These are phyloP conservation scores for Adenanthera pavonina DNA, from an alignment of 306 rosid species.

Conservation along the genomic window DNA sequence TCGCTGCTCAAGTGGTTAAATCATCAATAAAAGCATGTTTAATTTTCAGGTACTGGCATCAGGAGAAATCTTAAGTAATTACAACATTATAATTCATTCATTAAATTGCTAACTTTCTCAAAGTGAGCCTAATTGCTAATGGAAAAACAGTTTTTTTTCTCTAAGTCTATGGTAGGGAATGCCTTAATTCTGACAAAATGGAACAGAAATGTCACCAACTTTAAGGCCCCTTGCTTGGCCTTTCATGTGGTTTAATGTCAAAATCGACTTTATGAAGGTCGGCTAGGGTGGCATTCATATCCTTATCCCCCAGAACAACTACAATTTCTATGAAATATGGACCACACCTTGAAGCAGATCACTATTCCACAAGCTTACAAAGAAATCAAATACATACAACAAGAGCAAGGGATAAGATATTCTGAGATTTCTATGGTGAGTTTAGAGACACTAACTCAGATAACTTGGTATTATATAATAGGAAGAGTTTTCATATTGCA, in stretches of 20 bases:
- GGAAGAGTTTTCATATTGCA: neutral
- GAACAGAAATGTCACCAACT: slow-evolving; percentile 9
- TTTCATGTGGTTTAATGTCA: slow-evolving; percentile 35
- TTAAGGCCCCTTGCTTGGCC: neutral
- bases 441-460: neutral
- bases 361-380: slow-evolving; percentile 9
- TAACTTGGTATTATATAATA: neutral
- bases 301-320: slow-evolving; percentile 37
- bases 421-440: neutral
- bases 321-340: slow-evolving; percentile 17
- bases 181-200: slow-evolving; percentile 36
- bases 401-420: slow-evolving; percentile 17
- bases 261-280: slow-evolving; percentile 41
- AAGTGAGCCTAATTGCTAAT: too few species aligned
- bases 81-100: too few species aligned
- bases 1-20: slow-evolving; percentile 23
- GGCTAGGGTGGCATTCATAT: slow-evolving; percentile 36
- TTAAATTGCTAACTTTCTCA: too few species aligned
- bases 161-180: neutral
- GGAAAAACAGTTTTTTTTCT: too few species aligned
- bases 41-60: neutral
- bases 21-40: slow-evolving; percentile 21
- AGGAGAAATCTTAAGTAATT: neutral
- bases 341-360: slow-evolving; percentile 36
- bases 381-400: slow-evolving; percentile 23